Percentiles rank a stretch among this genome's conserved stretches.
Conservation (phyloP, 768 basidiomycete species). For the Neoboletus magnificus region DNA sequence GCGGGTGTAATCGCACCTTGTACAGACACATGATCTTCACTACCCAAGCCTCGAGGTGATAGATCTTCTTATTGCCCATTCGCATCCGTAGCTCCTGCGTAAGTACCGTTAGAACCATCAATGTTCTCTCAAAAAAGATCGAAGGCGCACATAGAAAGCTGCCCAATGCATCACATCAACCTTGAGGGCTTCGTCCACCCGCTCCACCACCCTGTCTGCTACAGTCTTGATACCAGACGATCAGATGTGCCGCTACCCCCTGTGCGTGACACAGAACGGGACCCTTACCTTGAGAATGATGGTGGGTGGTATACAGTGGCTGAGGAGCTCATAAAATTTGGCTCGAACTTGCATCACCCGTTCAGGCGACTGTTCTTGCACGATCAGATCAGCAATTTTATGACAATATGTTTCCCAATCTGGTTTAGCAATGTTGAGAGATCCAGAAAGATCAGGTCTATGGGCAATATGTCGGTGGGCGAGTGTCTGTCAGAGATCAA, state of each 20-base stretch:
- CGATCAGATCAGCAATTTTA: constrained; percentile 86
- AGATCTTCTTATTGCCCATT: constrained; percentile 90
- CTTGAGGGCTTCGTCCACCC: constrained; percentile 87
- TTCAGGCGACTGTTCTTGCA: constrained; percentile 85
- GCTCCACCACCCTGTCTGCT: constrained; percentile 80
- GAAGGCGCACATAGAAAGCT: constrained; percentile 78
- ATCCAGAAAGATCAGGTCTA: constrained; percentile 80
- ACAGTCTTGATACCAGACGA: constrained; percentile 62
- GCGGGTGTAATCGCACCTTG: constrained; percentile 48
- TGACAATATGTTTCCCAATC: constrained; percentile 98
- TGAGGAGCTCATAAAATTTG: constrained; percentile 92
- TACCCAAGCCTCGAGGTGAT: constrained; percentile 96
- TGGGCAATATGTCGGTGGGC: neutral
- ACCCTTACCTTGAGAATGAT: constrained; percentile 78
- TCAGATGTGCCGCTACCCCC: neutral
- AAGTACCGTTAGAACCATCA: neutral
- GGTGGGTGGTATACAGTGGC: constrained; percentile 95
- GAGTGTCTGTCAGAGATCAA: neutral
- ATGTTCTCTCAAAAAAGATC: neutral
- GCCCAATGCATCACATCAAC: constrained; percentile 98
- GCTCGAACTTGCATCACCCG: constrained; percentile 88
- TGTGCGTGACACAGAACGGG: neutral
- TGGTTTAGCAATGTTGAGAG: constrained; percentile 87
- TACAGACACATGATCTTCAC: constrained; percentile 93
- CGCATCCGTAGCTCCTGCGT: constrained; percentile 91